Percentiles rank a stretch among this genome's conserved stretches.
These are phyloP conservation scores for Melanopsichium pennsylvanicum DNA, from an alignment of 1,284 basidiomycete genomes.

Conservation along the genomic window DNA sequence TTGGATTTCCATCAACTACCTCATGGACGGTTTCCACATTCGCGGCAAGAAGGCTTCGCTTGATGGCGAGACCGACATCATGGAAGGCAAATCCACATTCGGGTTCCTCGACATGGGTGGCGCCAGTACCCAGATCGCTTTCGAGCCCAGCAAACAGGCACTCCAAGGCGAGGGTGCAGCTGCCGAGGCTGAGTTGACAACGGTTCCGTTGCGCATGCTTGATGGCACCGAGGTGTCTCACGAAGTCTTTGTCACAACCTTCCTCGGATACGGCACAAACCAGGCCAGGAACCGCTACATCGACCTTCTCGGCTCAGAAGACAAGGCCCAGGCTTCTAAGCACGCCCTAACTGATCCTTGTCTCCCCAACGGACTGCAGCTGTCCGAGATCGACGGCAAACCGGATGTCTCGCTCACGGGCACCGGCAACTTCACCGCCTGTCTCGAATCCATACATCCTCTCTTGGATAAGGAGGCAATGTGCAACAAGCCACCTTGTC, in stretches of 20 bases:
- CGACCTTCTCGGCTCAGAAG: slow-evolving; percentile 71
- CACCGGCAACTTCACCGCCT: slow-evolving; percentile 87
- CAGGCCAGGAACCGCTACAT: slow-evolving; percentile 90
- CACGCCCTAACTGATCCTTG: slow-evolving; percentile 76
- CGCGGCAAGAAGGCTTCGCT: slow-evolving; percentile 36
- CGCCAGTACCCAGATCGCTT: slow-evolving; percentile 97
- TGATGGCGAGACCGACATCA: slow-evolving; percentile 40
- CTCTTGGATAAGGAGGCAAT: slow-evolving; percentile 85
- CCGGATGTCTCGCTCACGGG: slow-evolving; percentile 69
- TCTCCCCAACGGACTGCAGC: slow-evolving; percentile 77
- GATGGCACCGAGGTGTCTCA: slow-evolving; percentile 86
- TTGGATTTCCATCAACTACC: slow-evolving; percentile 97
- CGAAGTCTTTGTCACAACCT: slow-evolving; percentile 95
- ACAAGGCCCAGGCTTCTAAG: slow-evolving; percentile 1
- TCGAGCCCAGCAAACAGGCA: slow-evolving; percentile 74
- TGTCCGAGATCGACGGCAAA: slow-evolving; percentile 65
- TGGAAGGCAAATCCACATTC: slow-evolving; percentile 78
- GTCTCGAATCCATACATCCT: slow-evolving; percentile 77
- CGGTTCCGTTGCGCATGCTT: slow-evolving; percentile 80
- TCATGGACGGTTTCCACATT: slow-evolving; percentile 89
- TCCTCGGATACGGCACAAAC: slow-evolving; percentile 98
- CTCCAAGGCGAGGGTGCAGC: slow-evolving; percentile 69
- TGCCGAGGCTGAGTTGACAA: slow-evolving; percentile 36
- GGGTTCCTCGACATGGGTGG: slow-evolving; percentile 99
- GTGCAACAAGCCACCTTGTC: slow-evolving; percentile 84